Evolutionary conservation across 352 stramenopile species (phyloP), one percentile per base, ranked within the genome.

Genomic region (Phytopythium mirpurense): DNA sequence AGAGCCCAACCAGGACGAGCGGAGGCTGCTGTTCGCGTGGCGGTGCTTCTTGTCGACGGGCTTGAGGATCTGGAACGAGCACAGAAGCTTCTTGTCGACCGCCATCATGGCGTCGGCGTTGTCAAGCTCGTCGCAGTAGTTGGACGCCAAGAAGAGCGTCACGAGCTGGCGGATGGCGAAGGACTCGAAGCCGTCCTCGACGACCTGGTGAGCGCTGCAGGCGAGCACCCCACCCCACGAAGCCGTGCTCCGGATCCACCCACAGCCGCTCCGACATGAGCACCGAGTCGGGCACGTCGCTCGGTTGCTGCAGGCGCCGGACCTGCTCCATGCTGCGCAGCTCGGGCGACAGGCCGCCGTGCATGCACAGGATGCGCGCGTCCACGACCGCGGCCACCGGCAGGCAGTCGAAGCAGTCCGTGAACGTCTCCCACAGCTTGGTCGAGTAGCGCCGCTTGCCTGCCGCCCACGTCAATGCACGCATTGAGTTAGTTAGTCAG

Each of bases 351-450:
- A 98, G 68, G 9, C 95, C 94, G 31, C 97, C 97, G 68, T 99
- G 97, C 74, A 98, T 98, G 72, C 97, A 99, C 60, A 99, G 98
- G 61, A 99, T 99, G 71, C 98, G 98, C 61, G 99, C 97, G 62
- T 99, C 97, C 44, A 99, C 96, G 48, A 99, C 95, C 0, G 97
- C 97, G 5, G 96, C 95, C 27, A 99, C 95, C 2, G 97, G 96
- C 18, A 99, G 67, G 51, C 77, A 92, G 67, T 84, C 83, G 78
- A 96, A 98, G 46, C 88, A 87, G 63, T 97, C 89, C 16, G 93
- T 98, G 57, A 98, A 98, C 23, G 93, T 89, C 66, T 99, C 98
- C 97, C 97, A 99, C 19, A 99, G 88, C 55, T 98, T 98, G 26
- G 96, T 96, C 64, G 97, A 97, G 72, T 97, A 98, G 21, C 92